Evolutionary conservation across 768 basidiomycete species (phyloP), one percentile per base, ranked within the genome.

Genomic region (Hypholoma sublateritium): DNA sequence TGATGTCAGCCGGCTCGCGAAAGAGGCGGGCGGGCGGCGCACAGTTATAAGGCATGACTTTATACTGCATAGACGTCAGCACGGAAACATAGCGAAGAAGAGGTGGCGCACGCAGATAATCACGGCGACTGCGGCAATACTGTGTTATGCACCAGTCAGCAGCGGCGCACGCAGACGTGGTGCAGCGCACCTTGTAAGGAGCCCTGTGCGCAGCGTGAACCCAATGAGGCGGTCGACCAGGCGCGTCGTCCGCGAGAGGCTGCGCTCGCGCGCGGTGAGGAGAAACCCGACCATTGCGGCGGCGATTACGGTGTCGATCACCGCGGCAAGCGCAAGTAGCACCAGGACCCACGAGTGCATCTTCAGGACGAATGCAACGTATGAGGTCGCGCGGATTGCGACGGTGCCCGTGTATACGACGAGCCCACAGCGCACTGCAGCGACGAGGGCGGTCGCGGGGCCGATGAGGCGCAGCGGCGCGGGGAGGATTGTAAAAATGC

Each of bases 231-330:
- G 39, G 17, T 41, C 39, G 5, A 41, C 17, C 2, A 41, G 3
- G 1, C 39, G 39, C 39, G 39, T 17, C 2, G 13, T 41, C 1
- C 39, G 39, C 39, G 17, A 6, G 16, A 13, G 39, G 8, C 8
- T 17, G 39, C 39, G 39, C 44, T 50, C 44, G 12, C 59, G 50
- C 25, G 42, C 39, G n/a, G 32, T 24, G 5, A 60, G 7, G 42
- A 60, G 39, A 16, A 56, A 60, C 19, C 48, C 56, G 8, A 57
- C 24, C 59, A 60, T 60, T 1, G 59, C 44, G 1, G 49, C 22
- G 17, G 59, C 55, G 17, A 56, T 60, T 8, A 43, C 43, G n/a
- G 53, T 50, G 51, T 60, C 59, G 21, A 60, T 56, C 24, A 46
- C 28, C 7, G 51, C 55, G 5, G 55, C 59, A 25, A 57, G 41